Conservation (phyloP, 331 rosid species). For the Dryas integrifolia region DNA sequence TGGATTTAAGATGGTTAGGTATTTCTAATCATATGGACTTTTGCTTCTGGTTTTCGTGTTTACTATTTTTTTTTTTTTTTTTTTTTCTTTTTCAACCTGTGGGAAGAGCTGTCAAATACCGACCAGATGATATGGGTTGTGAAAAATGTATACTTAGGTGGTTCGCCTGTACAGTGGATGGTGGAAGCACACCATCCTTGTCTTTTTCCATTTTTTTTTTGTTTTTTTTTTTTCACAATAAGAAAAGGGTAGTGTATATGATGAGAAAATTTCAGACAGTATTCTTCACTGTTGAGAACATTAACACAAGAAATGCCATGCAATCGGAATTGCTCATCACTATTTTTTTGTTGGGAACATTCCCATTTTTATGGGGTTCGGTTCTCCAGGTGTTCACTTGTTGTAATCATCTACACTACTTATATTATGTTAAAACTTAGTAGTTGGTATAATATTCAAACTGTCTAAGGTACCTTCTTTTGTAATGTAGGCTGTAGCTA, state of each 20-base stretch:
- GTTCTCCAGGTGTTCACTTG: neutral
- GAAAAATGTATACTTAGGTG: constrained; percentile 61
- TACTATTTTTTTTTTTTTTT: constrained; percentile 19
- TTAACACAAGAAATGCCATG: constrained; percentile 44
- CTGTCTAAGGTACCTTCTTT: too few relatives aligned
- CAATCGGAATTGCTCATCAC: constrained; percentile 39
- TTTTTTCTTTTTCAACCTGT: constrained; percentile 40
- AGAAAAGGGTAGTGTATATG: constrained; percentile 63
- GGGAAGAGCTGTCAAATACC: constrained; percentile 61
- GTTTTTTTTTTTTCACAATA: constrained; percentile 43
- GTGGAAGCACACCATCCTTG: constrained; percentile 46
- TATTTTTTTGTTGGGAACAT: neutral
- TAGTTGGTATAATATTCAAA: too few relatives aligned
- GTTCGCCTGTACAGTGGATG: constrained; percentile 78
- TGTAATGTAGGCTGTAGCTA: too few relatives aligned
- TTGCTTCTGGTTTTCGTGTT: constrained; percentile 39
- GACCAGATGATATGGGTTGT: constrained; percentile 50
- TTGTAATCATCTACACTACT: too few relatives aligned
- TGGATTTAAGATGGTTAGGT: constrained; percentile 41
- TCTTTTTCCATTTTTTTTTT: constrained; percentile 3
- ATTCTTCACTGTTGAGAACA: constrained; percentile 40
- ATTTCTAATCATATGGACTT: constrained; percentile 46
- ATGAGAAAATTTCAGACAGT: constrained; percentile 36
- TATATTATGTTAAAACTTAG: neutral
- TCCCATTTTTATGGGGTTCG: neutral